A percentile compares a stretch with the other conserved stretches of the same genome.
These are phyloP conservation scores for Wickerhamomyces kurtzmanii DNA, from an alignment of 805 yeast genomes.

Conservation along the genomic window DNA sequence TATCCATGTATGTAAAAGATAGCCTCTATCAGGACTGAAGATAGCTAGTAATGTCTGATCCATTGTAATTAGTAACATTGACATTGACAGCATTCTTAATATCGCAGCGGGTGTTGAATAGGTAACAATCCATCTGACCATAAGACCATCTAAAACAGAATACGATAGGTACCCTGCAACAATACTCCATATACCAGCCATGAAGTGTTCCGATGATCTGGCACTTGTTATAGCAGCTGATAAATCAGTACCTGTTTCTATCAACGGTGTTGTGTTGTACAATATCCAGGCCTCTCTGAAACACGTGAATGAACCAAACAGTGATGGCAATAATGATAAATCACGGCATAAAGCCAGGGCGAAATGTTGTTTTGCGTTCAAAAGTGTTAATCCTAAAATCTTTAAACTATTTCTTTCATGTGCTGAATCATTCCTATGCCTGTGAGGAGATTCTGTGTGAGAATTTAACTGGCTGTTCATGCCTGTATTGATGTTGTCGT, in stretches of 20 bases:
- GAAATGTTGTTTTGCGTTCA: constrained; percentile 70
- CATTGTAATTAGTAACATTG: constrained; percentile 58
- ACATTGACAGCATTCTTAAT: constrained; percentile 75
- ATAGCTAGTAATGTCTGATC: constrained; percentile 61
- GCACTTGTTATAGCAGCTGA: constrained; percentile 41
- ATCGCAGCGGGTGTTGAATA: constrained; percentile 86
- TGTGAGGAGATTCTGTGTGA: neutral
- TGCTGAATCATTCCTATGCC: constrained; percentile 5
- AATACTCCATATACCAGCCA: constrained; percentile 88
- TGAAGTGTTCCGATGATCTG: constrained; percentile 65
- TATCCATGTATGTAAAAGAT: constrained; percentile 86
- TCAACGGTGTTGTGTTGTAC: constrained; percentile 11
- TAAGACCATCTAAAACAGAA: constrained; percentile 77
- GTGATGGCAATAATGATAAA: constrained; percentile 61
- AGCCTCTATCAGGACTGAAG: constrained; percentile 61
- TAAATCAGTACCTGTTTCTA: constrained; percentile 10
- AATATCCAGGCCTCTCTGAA: constrained; percentile 20
- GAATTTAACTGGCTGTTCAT: constrained; percentile 3
- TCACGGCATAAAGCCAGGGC: constrained; percentile 73
- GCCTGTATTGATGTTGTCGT: neutral
- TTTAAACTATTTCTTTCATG: constrained; percentile 29
- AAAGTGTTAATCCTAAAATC: constrained; percentile 55
- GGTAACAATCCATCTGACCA: constrained; percentile 90
- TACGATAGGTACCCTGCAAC: constrained; percentile 82
- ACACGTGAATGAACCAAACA: constrained; percentile 40